A percentile compares a stretch with the other conserved stretches of the same genome.
These are phyloP conservation scores for Fusarium musae DNA, from an alignment of 2,329 filamentous ascomycete species.

Conservation along the genomic window DNA sequence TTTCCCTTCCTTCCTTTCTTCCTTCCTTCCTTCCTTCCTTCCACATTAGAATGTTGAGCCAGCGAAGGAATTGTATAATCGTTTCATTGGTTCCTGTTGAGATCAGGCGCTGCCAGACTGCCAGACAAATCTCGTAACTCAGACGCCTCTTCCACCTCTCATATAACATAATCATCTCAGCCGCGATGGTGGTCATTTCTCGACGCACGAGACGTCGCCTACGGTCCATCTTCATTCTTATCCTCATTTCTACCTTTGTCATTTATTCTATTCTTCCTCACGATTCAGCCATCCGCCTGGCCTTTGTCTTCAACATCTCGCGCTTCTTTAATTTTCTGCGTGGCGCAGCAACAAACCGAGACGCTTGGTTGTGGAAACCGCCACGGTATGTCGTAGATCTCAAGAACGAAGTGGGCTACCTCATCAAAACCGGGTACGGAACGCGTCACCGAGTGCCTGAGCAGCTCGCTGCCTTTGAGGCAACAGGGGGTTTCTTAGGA, in stretches of 20 bases:
- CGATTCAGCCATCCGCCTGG: slow-evolving; percentile 49
- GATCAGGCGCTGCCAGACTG: slow-evolving; percentile 1
- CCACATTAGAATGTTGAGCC: slow-evolving; percentile 13
- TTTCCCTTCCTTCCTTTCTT: background rate
- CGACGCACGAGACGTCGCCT: slow-evolving; percentile 47
- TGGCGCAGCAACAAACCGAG: slow-evolving; percentile 45
- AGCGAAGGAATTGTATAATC: background rate
- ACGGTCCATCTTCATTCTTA: slow-evolving; percentile 32
- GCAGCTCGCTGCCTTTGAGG: slow-evolving; percentile 57
- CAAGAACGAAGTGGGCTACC: slow-evolving; percentile 59
- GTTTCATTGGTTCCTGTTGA: slow-evolving; percentile 4
- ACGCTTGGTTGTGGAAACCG: slow-evolving; percentile 54
- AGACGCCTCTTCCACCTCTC: background rate
- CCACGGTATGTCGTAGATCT: slow-evolving; percentile 58
- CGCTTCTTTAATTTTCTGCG: slow-evolving; percentile 49
- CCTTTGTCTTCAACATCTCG: slow-evolving; percentile 49
- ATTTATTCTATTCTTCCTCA: slow-evolving; percentile 48
- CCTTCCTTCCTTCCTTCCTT: background rate
- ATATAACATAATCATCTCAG: background rate
- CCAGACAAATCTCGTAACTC: slow-evolving; percentile 2
- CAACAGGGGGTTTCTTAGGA: slow-evolving; percentile 48
- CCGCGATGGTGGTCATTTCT: slow-evolving; percentile 36
- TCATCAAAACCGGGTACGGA: slow-evolving; percentile 68
- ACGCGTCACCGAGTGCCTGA: slow-evolving; percentile 60
- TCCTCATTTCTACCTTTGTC: slow-evolving; percentile 42